A percentile compares a stretch with the other conserved stretches of the same genome.
Evolutionary conservation across 768 basidiomycete genomes (phyloP).

Genomic region (Agaricus sinodeliciosus): DNA sequence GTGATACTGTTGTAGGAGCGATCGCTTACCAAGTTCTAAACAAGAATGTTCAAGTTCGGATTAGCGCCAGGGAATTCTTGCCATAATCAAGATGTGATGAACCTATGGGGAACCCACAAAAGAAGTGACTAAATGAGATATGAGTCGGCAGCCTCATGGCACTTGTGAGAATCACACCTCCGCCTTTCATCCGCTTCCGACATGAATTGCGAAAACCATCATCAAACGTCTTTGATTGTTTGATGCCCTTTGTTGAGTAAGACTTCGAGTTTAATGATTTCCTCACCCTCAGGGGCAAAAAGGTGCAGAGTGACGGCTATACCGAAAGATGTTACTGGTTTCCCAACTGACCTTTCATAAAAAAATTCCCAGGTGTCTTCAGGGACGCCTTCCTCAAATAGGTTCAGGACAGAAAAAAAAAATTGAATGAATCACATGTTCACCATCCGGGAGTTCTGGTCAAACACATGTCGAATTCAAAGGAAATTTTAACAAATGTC

Average conservation of each 20-base stretch:
- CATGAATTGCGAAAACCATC: too few species aligned
- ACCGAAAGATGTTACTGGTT: too few species aligned
- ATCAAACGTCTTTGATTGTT: background rate
- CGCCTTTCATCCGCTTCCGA: background rate
- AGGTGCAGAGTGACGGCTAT: too few species aligned
- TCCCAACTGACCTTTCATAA: too few species aligned
- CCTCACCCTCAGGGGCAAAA: too few species aligned
- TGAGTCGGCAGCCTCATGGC: background rate
- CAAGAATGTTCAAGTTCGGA: slow-evolving; percentile 2
- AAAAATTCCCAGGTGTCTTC: background rate
- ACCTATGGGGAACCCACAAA: background rate
- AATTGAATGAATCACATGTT: too few species aligned
- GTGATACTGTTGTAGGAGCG: background rate
- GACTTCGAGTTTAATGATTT: too few species aligned
- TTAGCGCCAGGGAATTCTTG: background rate
- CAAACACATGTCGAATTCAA: too few species aligned
- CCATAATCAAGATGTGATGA: slow-evolving; percentile 7
- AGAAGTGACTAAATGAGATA: background rate
- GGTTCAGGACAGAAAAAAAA: too few species aligned
- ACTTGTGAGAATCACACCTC: background rate
- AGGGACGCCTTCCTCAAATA: background rate
- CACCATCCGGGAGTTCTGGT: too few species aligned
- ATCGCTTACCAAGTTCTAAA: background rate
- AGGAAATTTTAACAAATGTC: too few species aligned
- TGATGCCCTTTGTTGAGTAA: too few species aligned